Evolutionary conservation across 148 eudicot genomes (phyloP).

Genomic region (Camellia sinensis): DNA sequence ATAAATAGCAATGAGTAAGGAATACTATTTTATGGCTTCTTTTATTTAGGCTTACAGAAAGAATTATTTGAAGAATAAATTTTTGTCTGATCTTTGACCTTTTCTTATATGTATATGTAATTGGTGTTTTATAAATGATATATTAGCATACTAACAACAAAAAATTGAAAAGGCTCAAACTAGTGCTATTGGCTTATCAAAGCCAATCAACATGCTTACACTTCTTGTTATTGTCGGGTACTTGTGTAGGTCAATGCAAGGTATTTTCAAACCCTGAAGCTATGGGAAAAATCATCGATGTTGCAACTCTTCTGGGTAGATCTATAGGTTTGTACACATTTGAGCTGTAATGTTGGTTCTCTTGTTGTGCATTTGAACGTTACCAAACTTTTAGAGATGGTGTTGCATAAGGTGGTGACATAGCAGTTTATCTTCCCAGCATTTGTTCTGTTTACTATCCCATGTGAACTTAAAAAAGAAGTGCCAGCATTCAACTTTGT

Average conservation of each 20-base stretch:
- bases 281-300: constrained; percentile 45
- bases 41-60: neutral
- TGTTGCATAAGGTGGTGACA: neutral
- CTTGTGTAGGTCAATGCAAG: constrained; percentile 47
- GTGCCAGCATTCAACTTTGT: too few relatives aligned
- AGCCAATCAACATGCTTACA: neutral
- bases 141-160: neutral
- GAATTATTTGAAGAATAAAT: neutral
- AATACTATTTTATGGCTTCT: too few relatives aligned
- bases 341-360: constrained; percentile 7
- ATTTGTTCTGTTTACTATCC: neutral
- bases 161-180: neutral
- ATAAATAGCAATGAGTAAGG: too few relatives aligned
- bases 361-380: neutral
- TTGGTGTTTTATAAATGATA: neutral
- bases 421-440: neutral
- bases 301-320: constrained; percentile 57
- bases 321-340: constrained; percentile 51
- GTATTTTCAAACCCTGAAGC: constrained; percentile 49
- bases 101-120: neutral
- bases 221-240: constrained; percentile 3
- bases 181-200: neutral
- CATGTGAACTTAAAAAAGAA: neutral
- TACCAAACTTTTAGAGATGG: neutral
- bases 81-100: neutral